Conservation (phyloP, 2,329 filamentous ascomycete species). For the Chaetomium sp. region DNA sequence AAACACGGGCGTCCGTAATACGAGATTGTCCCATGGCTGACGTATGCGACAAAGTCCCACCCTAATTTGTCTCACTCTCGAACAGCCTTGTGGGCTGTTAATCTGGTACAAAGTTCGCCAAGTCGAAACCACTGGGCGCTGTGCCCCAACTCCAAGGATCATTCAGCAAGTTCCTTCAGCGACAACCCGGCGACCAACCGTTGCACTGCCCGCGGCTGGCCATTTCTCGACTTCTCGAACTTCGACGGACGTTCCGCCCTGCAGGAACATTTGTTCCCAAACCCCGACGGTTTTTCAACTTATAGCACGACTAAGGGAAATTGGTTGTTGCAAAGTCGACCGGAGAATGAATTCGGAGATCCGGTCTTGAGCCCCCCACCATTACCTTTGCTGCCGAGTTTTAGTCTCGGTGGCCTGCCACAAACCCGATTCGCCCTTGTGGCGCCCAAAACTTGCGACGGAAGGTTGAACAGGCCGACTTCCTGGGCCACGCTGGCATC, state of each 20-base stretch:
- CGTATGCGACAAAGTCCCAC: neutral
- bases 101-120: neutral
- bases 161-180: neutral
- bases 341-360: conserved; percentile 5
- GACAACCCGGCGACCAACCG: too few relatives aligned
- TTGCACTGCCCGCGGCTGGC: too few relatives aligned
- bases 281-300: too few relatives aligned
- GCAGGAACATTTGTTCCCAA: too few relatives aligned
- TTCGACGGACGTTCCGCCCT: too few relatives aligned
- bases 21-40: conserved; percentile 3
- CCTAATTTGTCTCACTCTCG: neutral
- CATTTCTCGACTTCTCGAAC: too few relatives aligned
- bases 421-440: neutral
- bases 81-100: neutral
- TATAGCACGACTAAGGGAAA: too few relatives aligned
- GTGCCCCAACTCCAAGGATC: neutral
- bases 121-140: conserved; percentile 3
- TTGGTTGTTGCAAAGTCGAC: neutral
- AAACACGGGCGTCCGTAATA: conserved; percentile 3
- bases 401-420: conserved; percentile 9
- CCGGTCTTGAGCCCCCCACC: conserved; percentile 9
- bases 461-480: neutral
- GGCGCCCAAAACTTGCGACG: neutral
- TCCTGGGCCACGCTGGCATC: neutral
- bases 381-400: conserved; percentile 7